These are phyloP conservation scores for Friedmanniomyces simplex DNA, from an alignment of 495 filamentous ascomycete species.

Conservation along the genomic window DNA sequence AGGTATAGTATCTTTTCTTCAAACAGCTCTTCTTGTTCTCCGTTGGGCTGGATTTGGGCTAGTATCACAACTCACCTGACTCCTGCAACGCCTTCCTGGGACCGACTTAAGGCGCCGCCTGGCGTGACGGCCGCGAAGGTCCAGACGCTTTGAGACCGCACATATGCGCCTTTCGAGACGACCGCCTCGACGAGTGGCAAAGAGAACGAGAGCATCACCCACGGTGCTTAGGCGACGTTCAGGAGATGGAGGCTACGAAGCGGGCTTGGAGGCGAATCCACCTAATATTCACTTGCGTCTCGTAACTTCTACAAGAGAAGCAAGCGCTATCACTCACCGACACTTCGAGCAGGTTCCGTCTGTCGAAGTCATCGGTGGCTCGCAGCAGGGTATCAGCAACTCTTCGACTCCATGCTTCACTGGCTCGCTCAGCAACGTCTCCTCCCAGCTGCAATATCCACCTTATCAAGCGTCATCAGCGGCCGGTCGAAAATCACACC, in stretches of 20 bases:
- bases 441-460: slow-evolving; percentile 18
- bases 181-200: not conserved
- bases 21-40: not conserved
- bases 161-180: not conserved
- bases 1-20: no score
- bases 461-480: slow-evolving; percentile 48
- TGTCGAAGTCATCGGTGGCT: slow-evolving; percentile 39
- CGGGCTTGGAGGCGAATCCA: slow-evolving; percentile 35
- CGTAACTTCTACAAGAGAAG: slow-evolving; percentile 23
- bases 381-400: slow-evolving; percentile 27
- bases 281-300: slow-evolving; percentile 34
- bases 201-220: not conserved
- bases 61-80: not conserved
- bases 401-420: slow-evolving; percentile 23
- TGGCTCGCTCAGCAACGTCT: slow-evolving; percentile 25
- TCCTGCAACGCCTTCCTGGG: not conserved
- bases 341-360: slow-evolving; percentile 34
- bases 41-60: not conserved
- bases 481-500: slow-evolving; percentile 34
- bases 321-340: not conserved
- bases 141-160: not conserved
- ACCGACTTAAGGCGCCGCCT: not conserved
- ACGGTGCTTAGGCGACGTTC: slow-evolving; percentile 31
- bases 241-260: slow-evolving; percentile 36
- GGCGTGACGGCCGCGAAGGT: not conserved